phyloP scores from a whole-genome alignment of 2,329 filamentous ascomycete species.

The Trichoderma gracile region DNA sequence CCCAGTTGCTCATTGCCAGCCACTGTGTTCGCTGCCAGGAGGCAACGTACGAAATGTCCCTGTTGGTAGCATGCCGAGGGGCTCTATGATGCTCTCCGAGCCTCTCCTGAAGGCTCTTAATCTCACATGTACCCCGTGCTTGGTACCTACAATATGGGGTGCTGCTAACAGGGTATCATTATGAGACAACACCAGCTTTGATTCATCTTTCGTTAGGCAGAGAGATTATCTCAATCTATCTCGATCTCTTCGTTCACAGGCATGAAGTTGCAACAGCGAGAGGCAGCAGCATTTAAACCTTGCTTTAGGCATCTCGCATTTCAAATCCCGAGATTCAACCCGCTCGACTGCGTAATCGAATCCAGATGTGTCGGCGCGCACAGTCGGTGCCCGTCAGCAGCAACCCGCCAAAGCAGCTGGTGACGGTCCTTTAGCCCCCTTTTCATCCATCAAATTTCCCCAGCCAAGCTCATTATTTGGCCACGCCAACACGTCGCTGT shows the following conservation, averaged over 20 bases:
- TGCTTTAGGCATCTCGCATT: slow-evolving; percentile 17
- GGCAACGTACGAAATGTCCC: neutral
- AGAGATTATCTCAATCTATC: slow-evolving; percentile 12
- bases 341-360: slow-evolving; percentile 20
- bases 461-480: slow-evolving; percentile 20
- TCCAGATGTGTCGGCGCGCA: neutral
- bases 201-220: slow-evolving; percentile 11
- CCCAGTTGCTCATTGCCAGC: neutral
- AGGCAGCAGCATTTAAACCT: slow-evolving; percentile 21
- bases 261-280: neutral
- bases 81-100: neutral
- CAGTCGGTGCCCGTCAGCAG: slow-evolving; percentile 18
- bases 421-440: slow-evolving; percentile 22
- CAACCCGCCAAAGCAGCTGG: slow-evolving; percentile 6
- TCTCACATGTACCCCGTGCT: neutral
- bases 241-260: neutral
- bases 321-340: slow-evolving; percentile 6
- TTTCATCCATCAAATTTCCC: slow-evolving; percentile 25
- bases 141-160: neutral
- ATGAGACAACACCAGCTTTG: neutral
- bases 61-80: slow-evolving; percentile 1
- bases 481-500: slow-evolving; percentile 24
- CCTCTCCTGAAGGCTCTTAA: slow-evolving; percentile 3
- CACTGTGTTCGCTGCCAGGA: neutral
- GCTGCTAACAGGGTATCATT: neutral